Percentiles rank a stretch among this genome's conserved stretches.
phyloP scores from a whole-genome alignment of 768 basidiomycete species.

The Mycena rosella region DNA sequence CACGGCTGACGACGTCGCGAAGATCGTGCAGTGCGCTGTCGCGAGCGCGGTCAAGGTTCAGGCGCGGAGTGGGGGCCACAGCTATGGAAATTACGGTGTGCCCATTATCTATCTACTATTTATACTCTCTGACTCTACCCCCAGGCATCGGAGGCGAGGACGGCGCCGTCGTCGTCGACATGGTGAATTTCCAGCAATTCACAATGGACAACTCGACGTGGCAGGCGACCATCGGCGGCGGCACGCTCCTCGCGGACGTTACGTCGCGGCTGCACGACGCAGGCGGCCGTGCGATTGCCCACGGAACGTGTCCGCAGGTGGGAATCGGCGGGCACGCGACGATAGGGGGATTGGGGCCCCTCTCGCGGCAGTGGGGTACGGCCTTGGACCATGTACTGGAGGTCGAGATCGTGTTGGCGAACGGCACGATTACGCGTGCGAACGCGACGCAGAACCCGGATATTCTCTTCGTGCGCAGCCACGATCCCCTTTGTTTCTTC shows the following conservation, averaged over 20 bases:
- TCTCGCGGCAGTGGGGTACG: constrained; percentile 41
- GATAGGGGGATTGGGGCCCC: too few species aligned
- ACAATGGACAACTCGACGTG: constrained; percentile 42
- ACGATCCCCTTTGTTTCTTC: background rate
- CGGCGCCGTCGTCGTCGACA: constrained; percentile 46
- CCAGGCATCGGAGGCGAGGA: constrained; percentile 44
- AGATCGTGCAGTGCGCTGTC: constrained; percentile 40
- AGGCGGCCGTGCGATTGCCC: constrained; percentile 43
- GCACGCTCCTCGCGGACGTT: constrained; percentile 41
- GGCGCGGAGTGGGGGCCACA: constrained; percentile 36
- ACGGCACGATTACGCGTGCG: constrained; percentile 38
- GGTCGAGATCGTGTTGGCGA: constrained; percentile 42
- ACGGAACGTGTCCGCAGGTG: constrained; percentile 48
- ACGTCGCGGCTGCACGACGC: constrained; percentile 35
- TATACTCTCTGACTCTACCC: too few species aligned
- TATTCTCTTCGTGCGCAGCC: constrained; percentile 38
- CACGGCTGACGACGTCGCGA: too few species aligned
- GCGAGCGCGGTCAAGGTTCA: too few species aligned
- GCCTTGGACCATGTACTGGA: constrained; percentile 45
- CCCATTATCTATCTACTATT: background rate
- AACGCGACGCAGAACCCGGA: constrained; percentile 41
- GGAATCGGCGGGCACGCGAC: constrained; percentile 38
- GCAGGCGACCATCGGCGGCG: constrained; percentile 41
- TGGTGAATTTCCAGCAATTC: constrained; percentile 42
- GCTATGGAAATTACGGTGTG: constrained; percentile 33